Evolutionary conservation across 108 stramenopile genomes (phyloP).

Genomic region (Cyclotella sp.): DNA sequence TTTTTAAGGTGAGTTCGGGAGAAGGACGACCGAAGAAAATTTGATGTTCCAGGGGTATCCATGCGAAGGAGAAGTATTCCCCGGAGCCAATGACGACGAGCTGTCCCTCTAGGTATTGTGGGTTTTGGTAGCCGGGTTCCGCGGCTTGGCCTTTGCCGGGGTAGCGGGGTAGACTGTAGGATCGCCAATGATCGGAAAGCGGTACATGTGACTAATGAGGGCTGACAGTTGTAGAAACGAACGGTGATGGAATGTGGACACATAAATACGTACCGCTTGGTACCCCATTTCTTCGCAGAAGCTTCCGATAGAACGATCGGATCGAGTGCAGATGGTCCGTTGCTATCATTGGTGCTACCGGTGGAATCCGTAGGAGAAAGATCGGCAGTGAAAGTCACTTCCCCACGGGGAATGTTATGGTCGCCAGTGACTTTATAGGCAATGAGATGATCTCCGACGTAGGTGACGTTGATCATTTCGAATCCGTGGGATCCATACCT

Average conservation of each 20-base stretch:
- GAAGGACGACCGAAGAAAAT: constrained; percentile 86
- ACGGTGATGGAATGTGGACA: not conserved
- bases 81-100: constrained; percentile 76
- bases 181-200: too few relatives aligned
- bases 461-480: constrained; percentile 74
- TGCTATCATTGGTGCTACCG: not conserved
- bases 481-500: constrained; percentile 79
- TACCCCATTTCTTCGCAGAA: constrained; percentile 80
- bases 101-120: constrained; percentile 83
- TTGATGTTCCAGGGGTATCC: constrained; percentile 80
- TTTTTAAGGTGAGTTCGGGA: constrained; percentile 61
- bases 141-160: constrained; percentile 73
- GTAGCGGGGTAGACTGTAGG: constrained; percentile 46
- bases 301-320: constrained; percentile 66
- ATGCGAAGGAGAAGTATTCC: constrained; percentile 85
- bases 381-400: constrained; percentile 82
- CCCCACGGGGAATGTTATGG: constrained; percentile 75
- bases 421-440: constrained; percentile 88
- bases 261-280: constrained; percentile 45
- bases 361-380: constrained; percentile 34
- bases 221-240: too few relatives aligned
- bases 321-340: constrained; percentile 22
- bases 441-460: constrained; percentile 73
- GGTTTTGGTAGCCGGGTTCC: constrained; percentile 64
- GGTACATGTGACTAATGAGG: too few relatives aligned